Base-by-base conservation (phyloP, 2,329 filamentous ascomycete genomes). In the Paracamarosporium sp. region DNA sequence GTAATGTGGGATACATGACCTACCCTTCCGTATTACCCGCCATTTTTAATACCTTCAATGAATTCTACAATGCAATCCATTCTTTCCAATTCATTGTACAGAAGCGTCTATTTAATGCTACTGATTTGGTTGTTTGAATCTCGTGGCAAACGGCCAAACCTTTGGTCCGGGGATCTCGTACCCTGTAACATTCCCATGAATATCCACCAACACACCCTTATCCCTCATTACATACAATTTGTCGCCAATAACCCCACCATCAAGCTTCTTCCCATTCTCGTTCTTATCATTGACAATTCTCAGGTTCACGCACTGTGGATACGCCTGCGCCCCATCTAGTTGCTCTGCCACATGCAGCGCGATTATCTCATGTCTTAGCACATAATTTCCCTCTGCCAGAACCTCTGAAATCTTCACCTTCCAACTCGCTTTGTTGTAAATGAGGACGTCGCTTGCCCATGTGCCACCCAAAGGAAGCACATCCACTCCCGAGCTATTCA, bases 351-450 rank as follows among this genome's bases (percentile, higher is more conserved):
- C 70, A 58, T 85, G 82, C 15, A 85, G 67, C 5, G 79, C 83
- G 48, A 81, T 79, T 30, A 79, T 77, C 68, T 86, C 84, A 62
- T 85, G 83, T 3, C 84, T 74, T 24, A 86, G 64, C 20, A 86
- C 81, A 57, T 85, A 86, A 44, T 79, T 70, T 0, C 83, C 83
- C 0, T 73, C 63, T 5, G 59, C 67, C 30, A 84, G 67, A 4
- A 69, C 60, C 0, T 64, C 50, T 6, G 82, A 82, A 15, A 85
- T 73, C n/a, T 70, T 77, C 11, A 82, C 71, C 9, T 45, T 78
- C 77, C 62, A 76, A 2, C 82, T 79, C 12, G 77, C 79, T 28
- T 82, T 77, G 68, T 85, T 80, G 24, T 65, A 64, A 20, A 75
- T 73, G 9, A 78, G 63, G 2, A 68, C 60, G 47, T 75, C 65